A percentile compares a stretch with the other conserved stretches of the same genome.
Evolutionary conservation across 148 eudicot genomes (phyloP).

Genomic region (Rhododendron ovatum): DNA sequence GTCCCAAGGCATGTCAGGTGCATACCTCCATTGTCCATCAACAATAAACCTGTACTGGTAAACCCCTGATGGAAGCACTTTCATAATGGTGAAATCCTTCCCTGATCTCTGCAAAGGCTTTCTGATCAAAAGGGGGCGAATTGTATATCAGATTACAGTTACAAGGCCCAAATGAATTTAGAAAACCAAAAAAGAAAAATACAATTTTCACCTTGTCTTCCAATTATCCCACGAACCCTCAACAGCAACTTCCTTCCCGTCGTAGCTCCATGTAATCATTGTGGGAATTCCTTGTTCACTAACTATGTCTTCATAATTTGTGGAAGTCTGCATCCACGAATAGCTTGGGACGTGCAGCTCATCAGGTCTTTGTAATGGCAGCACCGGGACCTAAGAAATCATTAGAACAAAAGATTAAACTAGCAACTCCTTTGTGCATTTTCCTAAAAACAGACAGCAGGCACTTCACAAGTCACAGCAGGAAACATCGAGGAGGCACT

Average conservation of each 20-base stretch:
- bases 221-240: constrained; percentile 75
- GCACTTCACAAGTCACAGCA: background rate
- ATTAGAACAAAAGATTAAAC: background rate
- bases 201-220: constrained; percentile 42
- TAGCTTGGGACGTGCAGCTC: constrained; percentile 31
- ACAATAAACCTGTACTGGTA: constrained; percentile 61
- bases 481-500: background rate
- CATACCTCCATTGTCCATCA: constrained; percentile 49
- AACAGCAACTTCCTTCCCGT: constrained; percentile 45
- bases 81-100: constrained; percentile 56
- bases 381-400: constrained; percentile 38
- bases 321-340: constrained; percentile 32
- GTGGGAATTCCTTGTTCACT: constrained; percentile 51
- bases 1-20: constrained; percentile 53
- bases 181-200: background rate
- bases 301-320: constrained; percentile 21
- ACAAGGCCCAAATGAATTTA: background rate
- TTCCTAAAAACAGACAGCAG: background rate
- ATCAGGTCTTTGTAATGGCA: constrained; percentile 51
- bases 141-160: background rate
- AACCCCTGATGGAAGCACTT: constrained; percentile 64
- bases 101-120: constrained; percentile 53
- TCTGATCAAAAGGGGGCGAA: constrained; percentile 22
- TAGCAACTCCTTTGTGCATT: background rate
- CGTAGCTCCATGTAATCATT: constrained; percentile 53